A percentile compares a stretch with the other conserved stretches of the same genome.
Evolutionary conservation across 192 early-diverging fungal genomes (phyloP).

Genomic region (Coemansia sp.): DNA sequence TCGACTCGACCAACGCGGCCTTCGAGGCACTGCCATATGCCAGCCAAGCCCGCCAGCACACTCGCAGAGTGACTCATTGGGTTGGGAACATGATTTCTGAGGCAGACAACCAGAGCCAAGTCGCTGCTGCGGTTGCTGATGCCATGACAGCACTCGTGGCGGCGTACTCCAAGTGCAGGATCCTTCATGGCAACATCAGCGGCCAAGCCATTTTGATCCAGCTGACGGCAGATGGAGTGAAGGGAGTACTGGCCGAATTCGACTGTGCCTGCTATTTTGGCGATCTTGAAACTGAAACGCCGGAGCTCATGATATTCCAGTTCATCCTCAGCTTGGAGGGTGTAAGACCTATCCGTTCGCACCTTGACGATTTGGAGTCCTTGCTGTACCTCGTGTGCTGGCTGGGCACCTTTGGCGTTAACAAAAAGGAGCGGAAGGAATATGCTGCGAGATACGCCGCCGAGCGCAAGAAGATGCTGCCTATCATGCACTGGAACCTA

Average conservation of each 20-base stretch:
- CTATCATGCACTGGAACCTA: background rate
- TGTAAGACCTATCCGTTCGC: background rate
- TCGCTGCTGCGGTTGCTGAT: background rate
- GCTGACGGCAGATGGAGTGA: background rate
- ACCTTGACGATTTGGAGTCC: background rate
- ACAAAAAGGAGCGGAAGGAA: background rate
- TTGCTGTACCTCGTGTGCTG: conserved; percentile 1
- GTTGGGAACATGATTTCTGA: background rate
- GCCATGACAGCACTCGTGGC: background rate
- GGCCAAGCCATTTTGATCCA: background rate
- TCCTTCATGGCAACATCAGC: background rate
- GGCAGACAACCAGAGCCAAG: background rate
- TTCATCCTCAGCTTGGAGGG: conserved; percentile 26
- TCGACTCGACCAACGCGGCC: background rate
- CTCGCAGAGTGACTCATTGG: background rate
- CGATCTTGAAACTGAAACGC: background rate
- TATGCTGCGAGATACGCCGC: background rate
- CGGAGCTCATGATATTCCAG: conserved; percentile 23
- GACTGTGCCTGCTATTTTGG: background rate
- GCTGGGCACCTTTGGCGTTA: conserved; percentile 1
- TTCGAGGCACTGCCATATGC: background rate
- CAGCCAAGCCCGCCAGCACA: background rate
- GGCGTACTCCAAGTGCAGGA: background rate
- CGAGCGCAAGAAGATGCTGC: background rate
- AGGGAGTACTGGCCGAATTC: background rate